phyloP scores from a whole-genome alignment of 345 rosid species.

The Citrus cavaleriei region DNA sequence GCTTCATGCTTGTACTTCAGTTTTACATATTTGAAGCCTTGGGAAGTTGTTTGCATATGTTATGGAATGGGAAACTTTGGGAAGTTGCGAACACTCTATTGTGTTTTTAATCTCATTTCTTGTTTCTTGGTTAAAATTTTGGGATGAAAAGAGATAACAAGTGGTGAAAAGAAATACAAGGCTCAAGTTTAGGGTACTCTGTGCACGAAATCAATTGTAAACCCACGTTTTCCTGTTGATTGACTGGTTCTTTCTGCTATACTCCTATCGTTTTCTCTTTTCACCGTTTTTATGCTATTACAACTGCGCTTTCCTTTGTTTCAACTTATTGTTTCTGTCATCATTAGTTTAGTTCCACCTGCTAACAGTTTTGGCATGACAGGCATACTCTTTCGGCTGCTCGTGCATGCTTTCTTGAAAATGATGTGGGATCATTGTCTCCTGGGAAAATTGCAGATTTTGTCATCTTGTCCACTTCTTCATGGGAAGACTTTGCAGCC shows the following conservation, averaged over 20 bases:
- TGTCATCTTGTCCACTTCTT: constrained; percentile 45
- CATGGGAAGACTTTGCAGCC: constrained; percentile 52
- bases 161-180: neutral
- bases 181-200: neutral
- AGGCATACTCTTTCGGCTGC: constrained; percentile 91
- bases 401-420: constrained; percentile 70
- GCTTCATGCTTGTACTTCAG: constrained; percentile 1
- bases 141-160: neutral
- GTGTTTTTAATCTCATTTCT: neutral
- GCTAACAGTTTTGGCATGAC: constrained; percentile 19
- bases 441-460: constrained; percentile 84
- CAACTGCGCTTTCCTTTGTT: neutral
- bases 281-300: neutral
- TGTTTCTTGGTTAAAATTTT: neutral
- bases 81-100: neutral
- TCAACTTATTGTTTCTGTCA: neutral
- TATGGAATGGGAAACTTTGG: neutral
- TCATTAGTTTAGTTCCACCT: neutral
- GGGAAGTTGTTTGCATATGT: neutral
- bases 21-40: neutral
- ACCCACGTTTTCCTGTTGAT: neutral
- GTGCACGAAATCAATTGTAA: neutral
- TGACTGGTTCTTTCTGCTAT: too few relatives aligned
- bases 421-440: constrained; percentile 69
- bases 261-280: neutral